Evolutionary conservation across 129 eudicot genomes (phyloP).

Genomic region (Flaveria brownii): DNA sequence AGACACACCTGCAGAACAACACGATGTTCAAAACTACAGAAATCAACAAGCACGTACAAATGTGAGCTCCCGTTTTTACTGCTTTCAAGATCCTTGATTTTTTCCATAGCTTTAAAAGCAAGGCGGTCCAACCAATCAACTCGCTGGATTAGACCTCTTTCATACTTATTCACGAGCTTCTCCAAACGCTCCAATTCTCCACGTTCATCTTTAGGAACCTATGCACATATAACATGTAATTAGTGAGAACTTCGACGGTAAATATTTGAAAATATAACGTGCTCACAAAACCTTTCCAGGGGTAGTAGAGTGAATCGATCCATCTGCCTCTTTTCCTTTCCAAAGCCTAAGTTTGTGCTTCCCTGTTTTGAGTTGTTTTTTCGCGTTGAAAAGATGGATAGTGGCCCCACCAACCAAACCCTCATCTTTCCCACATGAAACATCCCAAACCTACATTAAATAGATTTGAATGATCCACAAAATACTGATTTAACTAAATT

Average conservation of each 20-base stretch:
- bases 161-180: slow-evolving; percentile 96
- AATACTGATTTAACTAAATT: slow-evolving; percentile 21
- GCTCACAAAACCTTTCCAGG: slow-evolving; percentile 81
- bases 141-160: slow-evolving; percentile 91
- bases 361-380: slow-evolving; percentile 93
- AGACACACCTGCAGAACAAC: slow-evolving; percentile 90
- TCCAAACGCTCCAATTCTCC: slow-evolving; percentile 97
- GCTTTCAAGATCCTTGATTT: slow-evolving; percentile 86
- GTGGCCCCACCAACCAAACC: slow-evolving; percentile 97
- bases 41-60: slow-evolving; percentile 75
- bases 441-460: slow-evolving; percentile 82
- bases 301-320: slow-evolving; percentile 74
- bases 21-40: slow-evolving; percentile 96
- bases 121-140: slow-evolving; percentile 98
- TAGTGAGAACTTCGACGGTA: neutral
- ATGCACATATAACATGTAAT: slow-evolving; percentile 4
- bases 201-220: slow-evolving; percentile 97
- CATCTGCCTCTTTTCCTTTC: slow-evolving; percentile 96
- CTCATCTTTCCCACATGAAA: slow-evolving; percentile 83
- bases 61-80: slow-evolving; percentile 78
- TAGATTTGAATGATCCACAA: slow-evolving; percentile 8
- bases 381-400: slow-evolving; percentile 81
- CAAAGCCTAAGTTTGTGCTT: slow-evolving; percentile 97
- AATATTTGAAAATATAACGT: slow-evolving; percentile 12
- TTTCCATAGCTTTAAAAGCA: slow-evolving; percentile 87